Conservation (phyloP, 2,329 filamentous ascomycete species). For the Phoma sp. region DNA sequence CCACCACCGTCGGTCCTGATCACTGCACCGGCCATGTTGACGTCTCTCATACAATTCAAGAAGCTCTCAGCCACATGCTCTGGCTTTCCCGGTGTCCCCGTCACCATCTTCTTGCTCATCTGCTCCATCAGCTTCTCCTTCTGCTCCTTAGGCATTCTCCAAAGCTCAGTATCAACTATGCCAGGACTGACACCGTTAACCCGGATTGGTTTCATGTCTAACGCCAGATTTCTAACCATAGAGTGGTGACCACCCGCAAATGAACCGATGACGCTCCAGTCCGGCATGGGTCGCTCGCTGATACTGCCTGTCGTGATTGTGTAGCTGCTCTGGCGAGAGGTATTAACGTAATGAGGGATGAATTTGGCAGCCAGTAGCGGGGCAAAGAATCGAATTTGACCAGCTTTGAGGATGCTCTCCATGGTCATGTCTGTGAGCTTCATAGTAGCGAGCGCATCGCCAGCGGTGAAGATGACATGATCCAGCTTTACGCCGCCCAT, state of each 20-base stretch:
- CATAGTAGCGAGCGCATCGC: conserved; percentile 53
- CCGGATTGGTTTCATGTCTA: conserved; percentile 69
- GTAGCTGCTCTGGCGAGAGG: conserved; percentile 56
- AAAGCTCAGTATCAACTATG: conserved; percentile 55
- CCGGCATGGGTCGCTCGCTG: conserved; percentile 59
- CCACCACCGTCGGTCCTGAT: conserved; percentile 54
- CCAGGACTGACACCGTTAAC: conserved; percentile 70
- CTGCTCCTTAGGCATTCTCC: conserved; percentile 43
- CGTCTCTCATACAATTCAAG: conserved; percentile 57
- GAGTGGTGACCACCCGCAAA: conserved; percentile 62
- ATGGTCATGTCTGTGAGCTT: conserved; percentile 54
- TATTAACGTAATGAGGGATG: conserved; percentile 54
- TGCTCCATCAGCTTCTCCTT: conserved; percentile 31
- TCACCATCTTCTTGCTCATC: conserved; percentile 32
- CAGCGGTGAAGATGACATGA: conserved; percentile 67
- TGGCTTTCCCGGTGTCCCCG: conserved; percentile 34
- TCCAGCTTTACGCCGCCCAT: conserved; percentile 53
- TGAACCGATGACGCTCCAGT: conserved; percentile 59
- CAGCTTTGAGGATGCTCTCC: conserved; percentile 52
- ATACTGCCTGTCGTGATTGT: conserved; percentile 65
- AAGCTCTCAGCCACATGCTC: conserved; percentile 54
- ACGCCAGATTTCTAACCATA: conserved; percentile 63
- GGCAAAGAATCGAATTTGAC: conserved; percentile 60
- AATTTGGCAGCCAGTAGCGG: conserved; percentile 63
- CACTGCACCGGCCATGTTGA: conserved; percentile 55